These are phyloP conservation scores for Phytopythium cucurbitacearum DNA, from an alignment of 352 stramenopile species.

Conservation along the genomic window DNA sequence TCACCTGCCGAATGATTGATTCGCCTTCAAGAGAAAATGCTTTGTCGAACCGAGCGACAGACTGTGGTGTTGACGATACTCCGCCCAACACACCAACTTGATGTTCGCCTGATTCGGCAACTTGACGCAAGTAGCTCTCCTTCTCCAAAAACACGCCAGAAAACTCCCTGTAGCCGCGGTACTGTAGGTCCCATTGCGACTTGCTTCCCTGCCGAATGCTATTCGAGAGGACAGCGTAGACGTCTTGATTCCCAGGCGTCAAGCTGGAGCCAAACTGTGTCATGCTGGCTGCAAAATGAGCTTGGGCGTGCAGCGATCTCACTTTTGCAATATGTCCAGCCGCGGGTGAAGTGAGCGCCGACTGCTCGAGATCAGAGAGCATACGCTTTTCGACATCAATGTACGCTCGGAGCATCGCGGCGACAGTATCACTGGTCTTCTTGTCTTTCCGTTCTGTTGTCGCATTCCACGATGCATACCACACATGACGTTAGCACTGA, in stretches of 20 bases:
- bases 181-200: background rate
- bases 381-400: slow-evolving; percentile 6
- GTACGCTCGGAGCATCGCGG: background rate
- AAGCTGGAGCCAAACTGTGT: background rate
- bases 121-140: slow-evolving; percentile 18
- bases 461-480: too few species aligned
- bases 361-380: background rate
- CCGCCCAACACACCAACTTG: background rate
- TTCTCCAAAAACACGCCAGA: slow-evolving; percentile 21
- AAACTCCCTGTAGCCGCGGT: slow-evolving; percentile 8
- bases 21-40: slow-evolving; percentile 33
- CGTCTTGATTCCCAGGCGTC: background rate
- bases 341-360: background rate
- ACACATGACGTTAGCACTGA: background rate
- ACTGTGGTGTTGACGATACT: background rate
- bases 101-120: background rate
- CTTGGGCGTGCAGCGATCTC: background rate
- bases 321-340: background rate
- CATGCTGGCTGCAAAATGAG: background rate
- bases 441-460: background rate
- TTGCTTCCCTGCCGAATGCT: background rate
- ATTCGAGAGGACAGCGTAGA: background rate
- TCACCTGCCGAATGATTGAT: slow-evolving; percentile 38
- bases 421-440: background rate
- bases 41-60: slow-evolving; percentile 12